A percentile compares a stretch with the other conserved stretches of the same genome.
Evolutionary conservation across 2,329 filamentous ascomycete species (phyloP).

Genomic region (Diplodia mutila): DNA sequence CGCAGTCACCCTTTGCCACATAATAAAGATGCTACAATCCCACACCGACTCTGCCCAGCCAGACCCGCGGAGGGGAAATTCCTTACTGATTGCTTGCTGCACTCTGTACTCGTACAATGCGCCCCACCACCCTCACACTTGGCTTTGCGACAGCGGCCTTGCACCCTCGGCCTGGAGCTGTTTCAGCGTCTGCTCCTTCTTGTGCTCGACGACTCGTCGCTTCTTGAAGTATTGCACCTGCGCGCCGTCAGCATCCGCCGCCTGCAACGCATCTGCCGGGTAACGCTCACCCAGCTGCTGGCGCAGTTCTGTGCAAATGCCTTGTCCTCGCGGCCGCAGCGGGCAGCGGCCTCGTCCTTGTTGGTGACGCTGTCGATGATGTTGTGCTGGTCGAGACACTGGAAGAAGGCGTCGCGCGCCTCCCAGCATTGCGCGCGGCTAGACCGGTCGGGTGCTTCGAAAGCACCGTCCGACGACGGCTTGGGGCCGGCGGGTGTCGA

Average conservation of each 20-base stretch:
- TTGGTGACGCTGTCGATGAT: constrained; percentile 74
- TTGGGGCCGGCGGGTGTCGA: constrained; percentile 42
- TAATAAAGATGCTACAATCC: constrained; percentile 19
- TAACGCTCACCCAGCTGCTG: constrained; percentile 73
- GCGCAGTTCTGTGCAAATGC: constrained; percentile 86
- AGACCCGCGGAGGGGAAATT: background rate
- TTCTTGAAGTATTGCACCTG: constrained; percentile 98
- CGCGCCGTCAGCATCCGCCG: constrained; percentile 8
- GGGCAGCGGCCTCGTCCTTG: constrained; percentile 55
- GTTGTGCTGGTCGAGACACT: constrained; percentile 78
- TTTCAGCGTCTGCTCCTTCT: constrained; percentile 78
- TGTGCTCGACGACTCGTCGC: constrained; percentile 87
- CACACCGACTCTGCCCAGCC: constrained; percentile 18
- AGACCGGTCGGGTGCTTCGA: constrained; percentile 80
- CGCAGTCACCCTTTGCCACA: constrained; percentile 19
- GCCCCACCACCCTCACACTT: constrained; percentile 15
- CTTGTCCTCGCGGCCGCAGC: constrained; percentile 62
- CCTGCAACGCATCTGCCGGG: background rate
- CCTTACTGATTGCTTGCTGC: constrained; percentile 22
- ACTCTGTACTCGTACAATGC: constrained; percentile 22
- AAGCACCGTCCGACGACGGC: constrained; percentile 56
- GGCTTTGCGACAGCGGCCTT: constrained; percentile 53
- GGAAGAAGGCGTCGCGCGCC: constrained; percentile 83
- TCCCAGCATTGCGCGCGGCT: constrained; percentile 88
- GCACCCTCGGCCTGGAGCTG: constrained; percentile 72